phyloP scores from a whole-genome alignment of 306 rosid species.

The Coriaria nepalensis region DNA sequence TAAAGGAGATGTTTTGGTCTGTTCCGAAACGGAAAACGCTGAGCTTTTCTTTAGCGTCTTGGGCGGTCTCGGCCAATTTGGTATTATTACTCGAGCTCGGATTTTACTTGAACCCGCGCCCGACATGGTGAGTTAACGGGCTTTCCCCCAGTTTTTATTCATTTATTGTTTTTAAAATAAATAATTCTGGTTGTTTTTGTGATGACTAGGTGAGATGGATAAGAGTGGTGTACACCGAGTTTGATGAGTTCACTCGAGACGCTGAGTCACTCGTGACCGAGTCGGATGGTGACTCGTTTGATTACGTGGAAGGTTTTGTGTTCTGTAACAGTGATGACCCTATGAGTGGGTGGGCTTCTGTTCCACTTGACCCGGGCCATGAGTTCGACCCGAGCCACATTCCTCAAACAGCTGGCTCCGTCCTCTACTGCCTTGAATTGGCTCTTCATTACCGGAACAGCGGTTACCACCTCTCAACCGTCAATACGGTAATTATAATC shows the following conservation, averaged over 20 bases:
- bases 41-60: constrained; percentile 61
- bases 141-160: no score
- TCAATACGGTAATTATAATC: constrained; percentile 45
- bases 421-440: constrained; percentile 79
- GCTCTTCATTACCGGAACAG: constrained; percentile 46
- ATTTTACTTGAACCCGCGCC: constrained; percentile 63
- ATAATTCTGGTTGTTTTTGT: no score
- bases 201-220: constrained; percentile 78
- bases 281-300: constrained; percentile 51
- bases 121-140: constrained; percentile 35
- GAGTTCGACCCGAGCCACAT: constrained; percentile 33
- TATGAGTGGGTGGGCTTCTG: constrained; percentile 55
- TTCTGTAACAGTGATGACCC: constrained; percentile 63
- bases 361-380: constrained; percentile 36
- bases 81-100: constrained; percentile 72
- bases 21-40: constrained; percentile 52
- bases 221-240: constrained; percentile 65
- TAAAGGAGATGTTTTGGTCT: constrained; percentile 50
- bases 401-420: constrained; percentile 42
- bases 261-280: constrained; percentile 65
- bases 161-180: not conserved
- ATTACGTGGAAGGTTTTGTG: constrained; percentile 93
- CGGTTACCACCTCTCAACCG: constrained; percentile 24
- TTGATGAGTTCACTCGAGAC: constrained; percentile 54
- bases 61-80: constrained; percentile 97